Base-by-base conservation (phyloP, 1,284 basidiomycete species). In the Cutaneotrichosporon spelunceum region DNA sequence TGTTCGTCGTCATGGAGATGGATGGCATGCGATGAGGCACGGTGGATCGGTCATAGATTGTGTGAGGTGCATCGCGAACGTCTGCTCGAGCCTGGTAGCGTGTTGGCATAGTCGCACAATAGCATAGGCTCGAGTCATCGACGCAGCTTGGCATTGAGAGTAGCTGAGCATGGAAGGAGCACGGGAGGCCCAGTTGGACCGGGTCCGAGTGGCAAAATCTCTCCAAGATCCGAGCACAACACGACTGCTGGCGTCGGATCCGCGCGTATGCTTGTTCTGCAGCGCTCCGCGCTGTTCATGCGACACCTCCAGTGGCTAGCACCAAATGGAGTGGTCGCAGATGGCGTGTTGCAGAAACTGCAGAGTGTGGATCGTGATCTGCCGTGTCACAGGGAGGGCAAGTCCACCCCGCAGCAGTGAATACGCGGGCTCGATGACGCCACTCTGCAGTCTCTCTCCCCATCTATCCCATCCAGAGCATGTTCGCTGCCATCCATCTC, bases 401-500 rank as follows among this genome's bases (percentile, higher is more conserved):
- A 19, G 19, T 39, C 36, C 36, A 19, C 19, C 4, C 19, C 39
- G 39, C 19, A 8, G n/a, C 8, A 2, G 39, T 7, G 16, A 4
- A 19, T 7, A 42, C 39, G 16, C 9, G 39, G 3, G 39, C 39
- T 42, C 4, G 19, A 42, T n/a, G 19, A 42, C 48, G 48, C 26
- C 26, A 27, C 48, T 10, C 11, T 19, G 48, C 48, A 16, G 16
- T 70, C 50, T 68, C 68, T 29, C 59, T 11, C 14, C 48, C 39
- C 44, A 26, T 19, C 2, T 9, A 13, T 8, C n/a, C 34, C n/a
- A 23, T 53, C 52, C 30, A 24, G 3, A 30, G 23, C 48, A 3
- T 16, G 24, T 19, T 50, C 48, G 26, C 48, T 9, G 19, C 48
- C 48, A 53, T 36, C 48, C 48, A 27, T 16, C 48, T 50, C 48